Base-by-base conservation (phyloP, 2,329 filamentous ascomycete genomes). In the Epicoccum sorghinum region DNA sequence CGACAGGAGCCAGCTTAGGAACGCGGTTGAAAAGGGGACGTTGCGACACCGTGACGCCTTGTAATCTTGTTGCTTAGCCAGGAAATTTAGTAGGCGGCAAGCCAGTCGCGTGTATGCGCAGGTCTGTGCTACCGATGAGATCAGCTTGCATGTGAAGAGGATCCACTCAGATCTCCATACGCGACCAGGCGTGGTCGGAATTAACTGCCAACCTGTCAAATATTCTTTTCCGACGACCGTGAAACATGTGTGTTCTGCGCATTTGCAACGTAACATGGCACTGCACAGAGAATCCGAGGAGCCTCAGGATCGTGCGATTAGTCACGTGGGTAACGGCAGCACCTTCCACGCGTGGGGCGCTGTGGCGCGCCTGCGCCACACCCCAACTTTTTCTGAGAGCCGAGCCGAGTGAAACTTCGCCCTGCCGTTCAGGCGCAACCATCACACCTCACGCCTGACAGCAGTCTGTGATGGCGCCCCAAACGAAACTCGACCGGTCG, bases 401-500 rank as follows among this genome's bases (percentile, higher is more conserved):
- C 27, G 40, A 42, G 44, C 33, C 27, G 33, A 44, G 41, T 24
- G n/a, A 51, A 55, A 55, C 32, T 48, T 49, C 48, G 36, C 30
- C 9, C 42, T 41, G 29, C 42, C 24, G 23, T 37, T 29, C 47
- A 36, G 39, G 49, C 50, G 56, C 38, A 52, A 37, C 44, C 53
- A 58, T 40, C 9, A 52, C 33, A 41, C 32, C 36, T 42, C 33
- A 42, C 48, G 44, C 29, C 22, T 43, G 43, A 40, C 27, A 6
- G 7, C 1, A n/a, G 5, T 33, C 38, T 4, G 29, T 40, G 10
- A 75, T 75, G 73, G 70, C 70, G 8, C 70, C 73, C 6, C 66
- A 73, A 42, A 46, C 61, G 7, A 73, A 68, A 47, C 45, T 62
- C 29, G 68, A 71, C 37, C 78, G 85, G 61, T 79, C 83, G 25